phyloP scores from a whole-genome alignment of 306 rosid species.

The Begonia masoniana region DNA sequence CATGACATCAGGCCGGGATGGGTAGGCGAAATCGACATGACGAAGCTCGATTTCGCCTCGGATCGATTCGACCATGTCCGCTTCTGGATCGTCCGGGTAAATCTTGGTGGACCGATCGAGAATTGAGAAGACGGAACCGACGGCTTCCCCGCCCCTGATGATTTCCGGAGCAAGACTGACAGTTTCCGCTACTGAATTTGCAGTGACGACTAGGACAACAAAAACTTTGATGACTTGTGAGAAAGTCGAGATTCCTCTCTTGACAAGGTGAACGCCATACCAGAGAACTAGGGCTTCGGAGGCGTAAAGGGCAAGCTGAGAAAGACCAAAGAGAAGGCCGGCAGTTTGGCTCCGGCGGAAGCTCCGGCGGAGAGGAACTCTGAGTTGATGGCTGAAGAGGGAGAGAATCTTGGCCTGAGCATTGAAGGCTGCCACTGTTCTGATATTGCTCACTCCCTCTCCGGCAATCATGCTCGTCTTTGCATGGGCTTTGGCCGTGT shows the following conservation, averaged over 20 bases:
- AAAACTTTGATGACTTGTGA: conserved; percentile 89
- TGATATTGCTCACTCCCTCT: conserved; percentile 93
- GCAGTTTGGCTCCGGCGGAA: conserved; percentile 78
- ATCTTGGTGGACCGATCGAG: conserved; percentile 72
- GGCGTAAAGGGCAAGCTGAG: conserved; percentile 82
- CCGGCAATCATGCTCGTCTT: conserved; percentile 99
- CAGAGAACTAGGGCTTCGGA: conserved; percentile 89
- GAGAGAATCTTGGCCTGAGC: conserved; percentile 76
- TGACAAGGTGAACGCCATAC: conserved; percentile 89
- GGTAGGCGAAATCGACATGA: conserved; percentile 89
- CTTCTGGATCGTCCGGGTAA: conserved; percentile 85
- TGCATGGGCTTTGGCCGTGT: conserved; percentile 98
- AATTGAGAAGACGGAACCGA: conserved; percentile 83
- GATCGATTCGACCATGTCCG: conserved; percentile 52
- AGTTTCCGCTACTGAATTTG: conserved; percentile 97
- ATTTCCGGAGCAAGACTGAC: conserved; percentile 99
- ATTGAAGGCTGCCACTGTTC: conserved; percentile 97
- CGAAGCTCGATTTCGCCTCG: conserved; percentile 94
- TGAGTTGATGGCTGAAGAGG: conserved; percentile 63
- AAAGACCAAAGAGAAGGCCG: conserved; percentile 68
- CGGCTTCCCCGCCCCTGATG: conserved; percentile 87
- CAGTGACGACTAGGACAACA: conserved; percentile 81
- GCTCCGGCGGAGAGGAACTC: conserved; percentile 56
- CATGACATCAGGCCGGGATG: conserved; percentile 81
- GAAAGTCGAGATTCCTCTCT: conserved; percentile 72